These are phyloP conservation scores for Suillus lakei DNA, from an alignment of 768 basidiomycete species.

Conservation along the genomic window DNA sequence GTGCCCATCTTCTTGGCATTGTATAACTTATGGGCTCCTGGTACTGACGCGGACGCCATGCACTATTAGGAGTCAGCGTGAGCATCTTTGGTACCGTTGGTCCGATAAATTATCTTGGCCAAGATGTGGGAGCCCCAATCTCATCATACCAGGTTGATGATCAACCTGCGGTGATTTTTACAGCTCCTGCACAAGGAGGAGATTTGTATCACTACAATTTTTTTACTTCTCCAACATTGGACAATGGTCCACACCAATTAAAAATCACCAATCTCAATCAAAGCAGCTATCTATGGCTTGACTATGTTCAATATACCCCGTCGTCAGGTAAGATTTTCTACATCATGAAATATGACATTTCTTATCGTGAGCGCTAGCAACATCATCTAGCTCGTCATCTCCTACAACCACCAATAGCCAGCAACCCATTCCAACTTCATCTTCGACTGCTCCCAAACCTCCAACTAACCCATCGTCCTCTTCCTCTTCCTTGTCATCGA, in stretches of 20 bases:
- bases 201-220: slow-evolving; percentile 6
- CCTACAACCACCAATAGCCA: too few relatives aligned
- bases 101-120: background rate
- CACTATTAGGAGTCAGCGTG: slow-evolving; percentile 6
- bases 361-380: background rate
- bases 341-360: background rate
- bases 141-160: slow-evolving; percentile 6
- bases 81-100: slow-evolving; percentile 12
- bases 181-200: background rate
- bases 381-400: too few relatives aligned
- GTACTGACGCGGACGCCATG: background rate
- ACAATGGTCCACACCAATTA: background rate
- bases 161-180: slow-evolving; percentile 1
- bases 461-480: background rate
- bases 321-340: background rate
- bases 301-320: slow-evolving; percentile 12
- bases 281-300: slow-evolving; percentile 7
- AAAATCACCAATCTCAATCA: background rate
- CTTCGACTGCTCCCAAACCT: background rate
- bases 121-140: background rate
- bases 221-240: slow-evolving; percentile 2
- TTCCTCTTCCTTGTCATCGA: too few relatives aligned
- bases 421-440: background rate
- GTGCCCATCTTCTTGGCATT: background rate
- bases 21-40: background rate